A percentile compares a stretch with the other conserved stretches of the same genome.
phyloP scores from a whole-genome alignment of 257 asterid genomes.

The Solanum microdontum region DNA sequence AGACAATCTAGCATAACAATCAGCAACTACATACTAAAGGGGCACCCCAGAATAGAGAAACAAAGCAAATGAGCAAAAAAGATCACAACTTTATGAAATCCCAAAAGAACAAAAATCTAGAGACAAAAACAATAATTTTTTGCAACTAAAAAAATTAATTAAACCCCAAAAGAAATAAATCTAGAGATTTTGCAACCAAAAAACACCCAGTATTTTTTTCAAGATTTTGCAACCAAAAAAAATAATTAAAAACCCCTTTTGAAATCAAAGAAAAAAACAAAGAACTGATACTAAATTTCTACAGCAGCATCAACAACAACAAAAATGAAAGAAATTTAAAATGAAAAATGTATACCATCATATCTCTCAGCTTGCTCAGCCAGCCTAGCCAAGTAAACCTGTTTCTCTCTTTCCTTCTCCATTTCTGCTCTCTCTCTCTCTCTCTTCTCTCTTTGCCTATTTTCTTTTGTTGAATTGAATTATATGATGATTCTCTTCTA shows the following conservation, averaged over 20 bases:
- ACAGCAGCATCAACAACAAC: background rate
- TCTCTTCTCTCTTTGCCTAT: slow-evolving; percentile 7
- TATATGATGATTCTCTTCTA: background rate
- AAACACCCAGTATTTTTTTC: background rate
- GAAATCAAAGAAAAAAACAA: background rate
- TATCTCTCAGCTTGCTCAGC: slow-evolving; percentile 79
- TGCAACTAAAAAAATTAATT: background rate
- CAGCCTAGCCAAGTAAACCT: slow-evolving; percentile 59
- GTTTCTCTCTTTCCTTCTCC: slow-evolving; percentile 62
- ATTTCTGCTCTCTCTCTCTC: slow-evolving; percentile 21
- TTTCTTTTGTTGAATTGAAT: background rate
- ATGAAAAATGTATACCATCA: slow-evolving; percentile 33
- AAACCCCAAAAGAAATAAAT: background rate
- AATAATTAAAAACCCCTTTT: background rate
- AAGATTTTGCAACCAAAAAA: background rate
- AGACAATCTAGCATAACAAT: background rate
- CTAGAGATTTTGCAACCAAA: background rate
- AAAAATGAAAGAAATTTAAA: background rate
- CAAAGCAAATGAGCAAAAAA: background rate
- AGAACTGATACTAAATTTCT: background rate
- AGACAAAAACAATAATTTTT: background rate
- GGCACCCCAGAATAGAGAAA: background rate
- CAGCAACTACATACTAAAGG: background rate
- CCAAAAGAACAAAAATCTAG: background rate
- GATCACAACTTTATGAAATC: background rate